Evolutionary conservation across 768 basidiomycete species (phyloP).

Genomic region (Podaxis sp.): DNA sequence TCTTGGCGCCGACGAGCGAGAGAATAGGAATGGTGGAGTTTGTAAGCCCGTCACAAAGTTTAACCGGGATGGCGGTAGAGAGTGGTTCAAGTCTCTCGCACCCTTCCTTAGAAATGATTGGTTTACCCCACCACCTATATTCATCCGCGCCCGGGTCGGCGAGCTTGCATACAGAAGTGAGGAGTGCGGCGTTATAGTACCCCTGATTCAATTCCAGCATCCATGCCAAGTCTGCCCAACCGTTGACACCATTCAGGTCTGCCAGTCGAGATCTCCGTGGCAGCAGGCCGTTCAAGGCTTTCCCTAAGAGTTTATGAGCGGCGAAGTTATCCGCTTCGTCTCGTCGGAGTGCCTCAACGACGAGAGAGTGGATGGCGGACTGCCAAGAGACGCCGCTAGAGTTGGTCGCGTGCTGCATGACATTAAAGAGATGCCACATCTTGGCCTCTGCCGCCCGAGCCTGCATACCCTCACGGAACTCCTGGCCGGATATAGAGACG

Average conservation of each 20-base stretch:
- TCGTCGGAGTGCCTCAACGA: constrained; percentile 23
- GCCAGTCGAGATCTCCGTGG: constrained; percentile 20
- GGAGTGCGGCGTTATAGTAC: constrained; percentile 21
- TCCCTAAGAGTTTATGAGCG: constrained; percentile 22
- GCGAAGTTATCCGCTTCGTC: constrained; percentile 15
- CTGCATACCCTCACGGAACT: constrained; percentile 2
- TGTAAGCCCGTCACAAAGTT: not conserved
- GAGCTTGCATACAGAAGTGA: constrained; percentile 23
- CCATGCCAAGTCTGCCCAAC: constrained; percentile 26
- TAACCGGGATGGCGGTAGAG: constrained; percentile 3
- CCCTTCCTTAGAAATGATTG: constrained; percentile 4
- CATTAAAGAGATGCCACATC: constrained; percentile 22
- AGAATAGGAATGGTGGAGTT: constrained; percentile 7
- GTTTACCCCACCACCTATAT: constrained; percentile 15
- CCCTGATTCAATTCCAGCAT: constrained; percentile 22
- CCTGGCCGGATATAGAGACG: not conserved
- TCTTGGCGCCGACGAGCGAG: constrained; percentile 3
- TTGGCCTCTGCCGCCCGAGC: constrained; percentile 11
- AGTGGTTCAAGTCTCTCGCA: constrained; percentile 8
- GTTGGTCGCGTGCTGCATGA: constrained; percentile 20
- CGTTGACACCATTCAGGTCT: constrained; percentile 16
- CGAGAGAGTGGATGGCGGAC: constrained; percentile 21
- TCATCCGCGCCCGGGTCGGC: not conserved
- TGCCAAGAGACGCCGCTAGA: constrained; percentile 20
- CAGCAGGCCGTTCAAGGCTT: constrained; percentile 25